Evolutionary conservation across 768 basidiomycete species (phyloP).

Genomic region (Trametes maxima): DNA sequence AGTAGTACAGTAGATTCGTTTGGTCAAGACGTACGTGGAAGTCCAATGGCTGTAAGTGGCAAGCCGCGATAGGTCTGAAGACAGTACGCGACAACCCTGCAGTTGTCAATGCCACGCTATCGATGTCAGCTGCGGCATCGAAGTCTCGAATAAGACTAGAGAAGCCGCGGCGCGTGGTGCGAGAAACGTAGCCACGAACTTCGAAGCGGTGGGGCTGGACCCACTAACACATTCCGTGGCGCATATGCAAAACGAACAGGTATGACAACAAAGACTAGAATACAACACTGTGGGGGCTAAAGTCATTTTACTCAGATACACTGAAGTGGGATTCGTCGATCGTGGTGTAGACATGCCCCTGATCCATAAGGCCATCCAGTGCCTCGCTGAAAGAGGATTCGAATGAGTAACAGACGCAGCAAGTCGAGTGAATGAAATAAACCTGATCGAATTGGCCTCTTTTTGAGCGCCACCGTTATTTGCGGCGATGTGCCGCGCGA

Average conservation of each 20-base stretch:
- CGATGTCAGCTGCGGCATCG: not conserved
- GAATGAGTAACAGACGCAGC: not conserved
- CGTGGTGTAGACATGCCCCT: conserved; percentile 79
- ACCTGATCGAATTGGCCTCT: conserved; percentile 65
- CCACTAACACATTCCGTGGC: not conserved
- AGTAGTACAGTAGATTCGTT: too few relatives aligned
- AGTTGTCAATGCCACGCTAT: not conserved
- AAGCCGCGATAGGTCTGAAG: not conserved
- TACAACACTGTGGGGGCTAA: not conserved
- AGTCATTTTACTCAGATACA: conserved; percentile 41
- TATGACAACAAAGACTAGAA: conserved; percentile 1
- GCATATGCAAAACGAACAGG: not conserved
- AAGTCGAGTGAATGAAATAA: conserved; percentile 12
- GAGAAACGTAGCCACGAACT: not conserved
- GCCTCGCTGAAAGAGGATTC: conserved; percentile 52
- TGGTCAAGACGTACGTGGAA: too few relatives aligned
- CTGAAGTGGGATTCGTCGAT: conserved; percentile 81
- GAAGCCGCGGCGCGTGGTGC: too few relatives aligned
- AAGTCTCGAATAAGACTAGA: too few relatives aligned
- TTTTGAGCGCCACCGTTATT: conserved; percentile 41
- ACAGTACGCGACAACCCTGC: not conserved
- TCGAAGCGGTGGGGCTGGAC: not conserved
- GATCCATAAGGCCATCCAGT: conserved; percentile 76
- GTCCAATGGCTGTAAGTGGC: too few relatives aligned
- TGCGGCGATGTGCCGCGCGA: conserved; percentile 57